Conservation (phyloP, 2,329 filamentous ascomycete species). For the Corynespora cassiicola region DNA sequence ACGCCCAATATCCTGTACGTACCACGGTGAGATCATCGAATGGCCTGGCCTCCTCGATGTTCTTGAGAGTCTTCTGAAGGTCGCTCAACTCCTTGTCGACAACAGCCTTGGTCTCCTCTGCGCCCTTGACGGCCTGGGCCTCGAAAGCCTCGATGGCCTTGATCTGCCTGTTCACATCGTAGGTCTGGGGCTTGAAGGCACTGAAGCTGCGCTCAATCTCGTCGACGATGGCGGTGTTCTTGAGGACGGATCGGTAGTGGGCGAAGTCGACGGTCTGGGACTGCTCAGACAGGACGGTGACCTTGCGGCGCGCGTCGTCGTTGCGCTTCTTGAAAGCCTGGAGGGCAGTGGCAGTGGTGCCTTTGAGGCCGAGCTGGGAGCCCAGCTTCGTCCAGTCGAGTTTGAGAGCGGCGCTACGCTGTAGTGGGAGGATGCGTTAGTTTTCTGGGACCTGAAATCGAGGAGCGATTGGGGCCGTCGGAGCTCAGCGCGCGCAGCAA, state of each 20-base stretch:
- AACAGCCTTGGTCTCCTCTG: constrained; percentile 94
- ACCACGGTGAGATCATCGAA: constrained; percentile 98
- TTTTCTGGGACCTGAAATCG: constrained; percentile 26
- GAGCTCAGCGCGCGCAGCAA: constrained; percentile 36
- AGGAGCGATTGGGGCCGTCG: constrained; percentile 34
- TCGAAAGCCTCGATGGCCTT: constrained; percentile 99
- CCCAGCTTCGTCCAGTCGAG: constrained; percentile 98
- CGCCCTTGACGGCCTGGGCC: constrained; percentile 95
- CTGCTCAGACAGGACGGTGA: constrained; percentile 82
- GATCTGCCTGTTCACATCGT: constrained; percentile 91
- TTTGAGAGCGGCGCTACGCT: constrained; percentile 99
- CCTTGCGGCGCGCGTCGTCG: constrained; percentile 95
- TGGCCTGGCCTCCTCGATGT: constrained; percentile 94
- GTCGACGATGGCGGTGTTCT: constrained; percentile 94
- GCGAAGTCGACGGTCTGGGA: constrained; percentile 89
- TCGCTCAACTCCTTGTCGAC: constrained; percentile 95
- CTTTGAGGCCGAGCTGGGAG: constrained; percentile 92
- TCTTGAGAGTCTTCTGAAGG: constrained; percentile 91
- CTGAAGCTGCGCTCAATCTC: constrained; percentile 97
- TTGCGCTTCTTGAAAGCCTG: constrained; percentile 99
- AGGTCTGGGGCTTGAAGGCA: constrained; percentile 88
- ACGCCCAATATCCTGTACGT: constrained; percentile 56
- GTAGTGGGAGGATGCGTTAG: constrained; percentile 42
- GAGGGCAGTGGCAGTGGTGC: constrained; percentile 89
- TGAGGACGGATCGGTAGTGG: constrained; percentile 88